Percentiles rank a stretch among this genome's conserved stretches.
Evolutionary conservation across 1,284 basidiomycete species (phyloP).

Genomic region (Rhodotorula sp.): DNA sequence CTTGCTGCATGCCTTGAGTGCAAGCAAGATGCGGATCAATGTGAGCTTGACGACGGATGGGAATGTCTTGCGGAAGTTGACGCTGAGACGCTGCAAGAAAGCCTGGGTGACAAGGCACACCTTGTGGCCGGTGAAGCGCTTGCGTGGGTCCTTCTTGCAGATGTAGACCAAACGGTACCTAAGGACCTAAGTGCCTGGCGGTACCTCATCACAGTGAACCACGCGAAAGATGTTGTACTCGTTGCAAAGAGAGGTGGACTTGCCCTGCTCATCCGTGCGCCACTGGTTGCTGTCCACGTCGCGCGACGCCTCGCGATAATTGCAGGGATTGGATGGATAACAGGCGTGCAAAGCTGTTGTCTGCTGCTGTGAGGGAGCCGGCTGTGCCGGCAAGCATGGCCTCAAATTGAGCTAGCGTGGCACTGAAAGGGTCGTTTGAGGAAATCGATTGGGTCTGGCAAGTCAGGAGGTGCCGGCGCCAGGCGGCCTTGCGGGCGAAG

Average conservation of each 20-base stretch:
- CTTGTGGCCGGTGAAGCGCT: too few species aligned
- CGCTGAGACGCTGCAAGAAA: slow-evolving; percentile 56
- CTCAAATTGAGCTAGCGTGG: too few species aligned
- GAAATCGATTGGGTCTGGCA: too few species aligned
- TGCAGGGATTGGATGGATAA: neutral
- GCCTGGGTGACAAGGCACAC: slow-evolving; percentile 56
- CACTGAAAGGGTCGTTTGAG: too few species aligned
- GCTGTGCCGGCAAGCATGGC: too few species aligned
- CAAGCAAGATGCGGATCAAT: slow-evolving; percentile 11
- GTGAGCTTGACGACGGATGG: slow-evolving; percentile 54
- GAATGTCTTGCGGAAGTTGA: slow-evolving; percentile 56
- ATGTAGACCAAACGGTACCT: slow-evolving; percentile 52
- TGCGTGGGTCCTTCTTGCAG: slow-evolving; percentile 53
- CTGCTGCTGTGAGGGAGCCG: too few species aligned
- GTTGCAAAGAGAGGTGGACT: slow-evolving; percentile 1
- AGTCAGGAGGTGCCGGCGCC: too few species aligned
- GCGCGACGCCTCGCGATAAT: neutral
- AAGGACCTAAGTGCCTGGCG: slow-evolving; percentile 43
- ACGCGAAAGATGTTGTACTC: slow-evolving; percentile 3
- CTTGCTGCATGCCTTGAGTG: too few species aligned
- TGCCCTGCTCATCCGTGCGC: neutral
- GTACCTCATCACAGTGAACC: slow-evolving; percentile 21
- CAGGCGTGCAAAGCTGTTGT: neutral
- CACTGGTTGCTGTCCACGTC: slow-evolving; percentile 4
- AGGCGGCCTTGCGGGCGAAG: too few species aligned